phyloP scores from a whole-genome alignment of 345 rosid species.

The Citrus australasica region DNA sequence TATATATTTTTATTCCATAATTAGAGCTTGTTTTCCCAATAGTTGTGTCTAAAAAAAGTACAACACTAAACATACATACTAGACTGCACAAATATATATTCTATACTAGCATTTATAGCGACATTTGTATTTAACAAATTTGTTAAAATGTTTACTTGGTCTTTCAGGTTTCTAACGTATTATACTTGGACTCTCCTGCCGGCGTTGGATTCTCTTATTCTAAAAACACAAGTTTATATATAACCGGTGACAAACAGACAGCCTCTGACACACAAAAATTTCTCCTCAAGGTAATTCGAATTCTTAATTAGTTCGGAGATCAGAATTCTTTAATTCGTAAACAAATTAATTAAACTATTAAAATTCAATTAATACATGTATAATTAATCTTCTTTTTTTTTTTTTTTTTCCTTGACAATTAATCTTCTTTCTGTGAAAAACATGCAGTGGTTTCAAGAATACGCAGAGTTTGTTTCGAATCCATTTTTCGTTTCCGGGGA shows the following conservation, averaged over 20 bases:
- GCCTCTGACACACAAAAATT: conserved; percentile 45
- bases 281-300: conserved; percentile 43
- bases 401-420: not conserved
- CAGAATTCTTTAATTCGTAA: not conserved
- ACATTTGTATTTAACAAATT: not conserved
- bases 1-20: not conserved
- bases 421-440: not conserved
- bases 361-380: too few relatives aligned
- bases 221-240: conserved; percentile 23
- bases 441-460: conserved; percentile 31
- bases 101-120: not conserved
- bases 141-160: not conserved
- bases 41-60: too few relatives aligned
- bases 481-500: conserved; percentile 41
- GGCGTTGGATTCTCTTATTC: conserved; percentile 59
- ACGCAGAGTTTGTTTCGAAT: conserved; percentile 32
- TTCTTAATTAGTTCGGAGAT: not conserved
- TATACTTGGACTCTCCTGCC: conserved; percentile 58
- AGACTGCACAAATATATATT: not conserved
- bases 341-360: not conserved
- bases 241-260: conserved; percentile 38
- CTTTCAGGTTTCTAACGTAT: conserved; percentile 48
- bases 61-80: too few relatives aligned
- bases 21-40: too few relatives aligned
- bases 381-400: too few relatives aligned